Base-by-base conservation (phyloP, 257 asterid genomes). In the Catharanthus roseus region DNA sequence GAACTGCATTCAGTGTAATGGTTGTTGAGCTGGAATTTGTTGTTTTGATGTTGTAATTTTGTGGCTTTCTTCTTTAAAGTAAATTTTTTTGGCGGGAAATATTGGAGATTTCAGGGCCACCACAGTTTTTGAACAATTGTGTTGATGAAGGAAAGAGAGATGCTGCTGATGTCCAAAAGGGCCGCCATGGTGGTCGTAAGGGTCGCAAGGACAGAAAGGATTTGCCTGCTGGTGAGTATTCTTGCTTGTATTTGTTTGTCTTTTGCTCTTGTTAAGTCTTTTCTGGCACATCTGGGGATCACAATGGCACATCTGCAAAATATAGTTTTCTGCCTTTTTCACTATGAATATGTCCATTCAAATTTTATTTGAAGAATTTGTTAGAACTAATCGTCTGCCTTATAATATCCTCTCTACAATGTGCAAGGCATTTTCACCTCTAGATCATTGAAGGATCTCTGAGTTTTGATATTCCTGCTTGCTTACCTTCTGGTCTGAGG, bases 91-190 rank as follows among this genome's bases (percentile, higher is more conserved):
- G 23, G 31, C 36, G 56, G n/a, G 31, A 39, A 16, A 38, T 51
- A 51, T 70, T 77, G 80, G 62, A 93, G 99, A 81, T 93, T 85
- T 78, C 87, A 44, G 96, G 89, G 67, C 99, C 99, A 34, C 99
- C 99, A 75, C 85, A 89, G 85, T 93, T 93, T 72, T 83, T 93
- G 84, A 91, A 93, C 82, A 82, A 84, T 50, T 72, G 77, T 56
- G 87, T 85, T 68, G 75, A 87, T 67, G 92, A 87, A 39, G 69
- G 70, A 64, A 78, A 58, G 77, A 85, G 80, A 77, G 93, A 80
- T 67, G 82, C 33, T 31, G 80, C 33, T 31, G 80, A 77, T 36
- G 86, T 24, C 72, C 90, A 71, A 71, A 85, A 57, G 65, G 82
- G 86, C 85, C 87, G 89, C 80, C 93, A 76, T 26, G 87, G 93